These are phyloP conservation scores for Leucosporidium yakuticum DNA, from an alignment of 768 basidiomycete genomes.

Conservation along the genomic window DNA sequence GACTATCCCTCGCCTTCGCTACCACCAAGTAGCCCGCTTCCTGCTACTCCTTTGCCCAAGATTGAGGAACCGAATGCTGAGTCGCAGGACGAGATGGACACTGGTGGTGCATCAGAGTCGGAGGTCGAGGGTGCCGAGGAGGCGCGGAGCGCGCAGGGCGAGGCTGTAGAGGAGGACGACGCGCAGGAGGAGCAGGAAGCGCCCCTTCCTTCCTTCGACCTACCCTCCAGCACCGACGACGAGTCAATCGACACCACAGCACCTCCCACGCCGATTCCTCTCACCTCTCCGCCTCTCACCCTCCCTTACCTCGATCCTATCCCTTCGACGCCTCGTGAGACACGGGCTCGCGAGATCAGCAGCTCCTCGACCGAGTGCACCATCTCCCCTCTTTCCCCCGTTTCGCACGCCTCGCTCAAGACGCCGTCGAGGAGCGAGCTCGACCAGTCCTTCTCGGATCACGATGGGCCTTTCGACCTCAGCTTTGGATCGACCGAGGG, in stretches of 20 bases:
- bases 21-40: too few relatives aligned
- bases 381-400: not conserved
- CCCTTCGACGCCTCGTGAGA: not conserved
- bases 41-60: too few relatives aligned
- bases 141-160: not conserved
- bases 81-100: not conserved
- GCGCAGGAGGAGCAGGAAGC: not conserved
- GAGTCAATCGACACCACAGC: not conserved
- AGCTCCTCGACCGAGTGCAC: not conserved
- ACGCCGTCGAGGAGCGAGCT: not conserved
- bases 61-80: not conserved
- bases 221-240: not conserved
- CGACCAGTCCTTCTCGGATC: not conserved
- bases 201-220: not conserved
- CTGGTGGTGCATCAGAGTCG: not conserved
- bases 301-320: not conserved
- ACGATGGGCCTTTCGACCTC: constrained; percentile 16
- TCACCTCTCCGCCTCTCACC: not conserved
- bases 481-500: constrained; percentile 5
- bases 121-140: not conserved
- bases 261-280: not conserved
- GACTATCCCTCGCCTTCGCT: not conserved
- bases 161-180: not conserved
- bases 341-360: not conserved
- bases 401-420: not conserved